Evolutionary conservation across 129 eudicot genomes (phyloP).

Genomic region (Chrysanthemum makinoi): DNA sequence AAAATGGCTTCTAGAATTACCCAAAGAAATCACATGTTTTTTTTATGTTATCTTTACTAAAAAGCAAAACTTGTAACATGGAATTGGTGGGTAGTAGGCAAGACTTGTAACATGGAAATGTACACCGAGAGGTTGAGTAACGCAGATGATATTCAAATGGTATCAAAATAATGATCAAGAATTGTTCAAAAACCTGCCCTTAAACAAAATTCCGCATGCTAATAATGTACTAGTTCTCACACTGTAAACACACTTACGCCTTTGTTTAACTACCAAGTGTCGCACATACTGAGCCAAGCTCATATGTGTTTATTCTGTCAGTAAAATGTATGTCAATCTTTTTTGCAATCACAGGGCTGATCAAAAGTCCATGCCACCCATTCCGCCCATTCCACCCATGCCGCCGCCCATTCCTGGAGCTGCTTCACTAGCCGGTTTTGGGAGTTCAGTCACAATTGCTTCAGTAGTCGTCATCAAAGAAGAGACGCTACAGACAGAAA

Average conservation of each 20-base stretch:
- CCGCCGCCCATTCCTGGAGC: constrained; percentile 68
- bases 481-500: constrained; percentile 56
- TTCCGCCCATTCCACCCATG: constrained; percentile 13
- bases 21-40: constrained; percentile 1
- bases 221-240: constrained; percentile 6
- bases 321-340: constrained; percentile 23
- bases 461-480: constrained; percentile 89
- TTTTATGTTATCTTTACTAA: background rate
- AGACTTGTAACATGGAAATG: constrained; percentile 27
- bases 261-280: background rate
- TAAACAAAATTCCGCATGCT: constrained; percentile 5
- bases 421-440: constrained; percentile 54
- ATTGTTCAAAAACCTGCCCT: constrained; percentile 15
- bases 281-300: constrained; percentile 4
- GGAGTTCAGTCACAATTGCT: constrained; percentile 69
- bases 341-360: background rate
- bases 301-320: constrained; percentile 19
- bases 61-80: background rate
- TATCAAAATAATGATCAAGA: constrained; percentile 13
- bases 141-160: background rate
- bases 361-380: constrained; percentile 65
- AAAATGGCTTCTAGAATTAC: constrained; percentile 11
- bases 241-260: constrained; percentile 22
- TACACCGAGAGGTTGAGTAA: background rate
- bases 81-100: constrained; percentile 43